These are phyloP conservation scores for Tetrapisispora nanseiensis DNA, from an alignment of 805 yeast species.

Conservation along the genomic window DNA sequence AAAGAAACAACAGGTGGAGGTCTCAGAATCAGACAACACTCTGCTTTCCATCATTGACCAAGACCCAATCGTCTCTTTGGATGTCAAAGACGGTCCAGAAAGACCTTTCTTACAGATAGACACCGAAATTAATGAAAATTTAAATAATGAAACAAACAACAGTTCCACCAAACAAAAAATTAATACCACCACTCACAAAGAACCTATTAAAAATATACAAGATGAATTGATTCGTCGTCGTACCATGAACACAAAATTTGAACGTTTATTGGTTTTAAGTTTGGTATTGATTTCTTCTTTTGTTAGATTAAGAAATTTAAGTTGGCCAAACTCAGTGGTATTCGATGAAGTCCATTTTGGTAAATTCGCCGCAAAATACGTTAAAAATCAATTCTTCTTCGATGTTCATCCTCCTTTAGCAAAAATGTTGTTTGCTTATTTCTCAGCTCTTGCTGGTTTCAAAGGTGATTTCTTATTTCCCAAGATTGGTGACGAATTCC, in stretches of 20 bases:
- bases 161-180: too few relatives aligned
- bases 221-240: slow-evolving; percentile 29
- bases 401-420: slow-evolving; percentile 75
- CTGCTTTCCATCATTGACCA: neutral
- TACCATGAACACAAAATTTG: slow-evolving; percentile 30
- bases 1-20: neutral
- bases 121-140: slow-evolving; percentile 31
- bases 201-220: neutral
- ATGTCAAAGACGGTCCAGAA: slow-evolving; percentile 39
- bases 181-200: neutral
- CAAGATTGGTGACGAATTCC: slow-evolving; percentile 53
- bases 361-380: slow-evolving; percentile 78
- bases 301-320: slow-evolving; percentile 54
- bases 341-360: slow-evolving; percentile 92
- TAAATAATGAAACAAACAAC: neutral
- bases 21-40: neutral
- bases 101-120: slow-evolving; percentile 48
- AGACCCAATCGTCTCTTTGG: slow-evolving; percentile 35
- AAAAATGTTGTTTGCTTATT: slow-evolving; percentile 61
- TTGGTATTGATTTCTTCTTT: slow-evolving; percentile 41
- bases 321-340: slow-evolving; percentile 69
- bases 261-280: slow-evolving; percentile 32
- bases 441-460: slow-evolving; percentile 57
- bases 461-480: slow-evolving; percentile 59
- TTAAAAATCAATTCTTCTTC: slow-evolving; percentile 52